Conservation (phyloP, 768 basidiomycete species). For the Erythrobasidium yunnanense region DNA sequence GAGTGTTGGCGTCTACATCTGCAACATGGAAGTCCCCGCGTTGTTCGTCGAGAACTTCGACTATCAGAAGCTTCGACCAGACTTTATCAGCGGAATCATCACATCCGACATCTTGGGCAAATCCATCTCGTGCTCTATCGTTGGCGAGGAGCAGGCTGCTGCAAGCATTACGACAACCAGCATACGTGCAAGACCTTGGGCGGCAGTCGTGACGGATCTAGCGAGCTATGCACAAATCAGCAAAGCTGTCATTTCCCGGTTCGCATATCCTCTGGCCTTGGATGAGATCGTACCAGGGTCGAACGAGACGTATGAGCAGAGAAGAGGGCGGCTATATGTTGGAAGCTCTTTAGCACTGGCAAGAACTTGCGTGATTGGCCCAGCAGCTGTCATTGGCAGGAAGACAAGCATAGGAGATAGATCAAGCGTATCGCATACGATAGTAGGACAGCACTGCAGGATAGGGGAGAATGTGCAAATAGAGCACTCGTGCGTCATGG, state of each 20-base stretch:
- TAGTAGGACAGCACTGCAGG: constrained; percentile 41
- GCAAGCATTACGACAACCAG: constrained; percentile 25
- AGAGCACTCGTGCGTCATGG: constrained; percentile 62
- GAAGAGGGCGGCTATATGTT: constrained; percentile 78
- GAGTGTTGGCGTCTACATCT: constrained; percentile 81
- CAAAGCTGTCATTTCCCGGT: constrained; percentile 82
- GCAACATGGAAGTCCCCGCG: constrained; percentile 87
- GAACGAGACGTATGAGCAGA: constrained; percentile 63
- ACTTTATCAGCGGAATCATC: constrained; percentile 88
- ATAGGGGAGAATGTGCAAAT: constrained; percentile 41
- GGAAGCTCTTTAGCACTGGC: constrained; percentile 70
- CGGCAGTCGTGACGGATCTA: constrained; percentile 84
- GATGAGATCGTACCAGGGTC: constrained; percentile 82
- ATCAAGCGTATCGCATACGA: constrained; percentile 50
- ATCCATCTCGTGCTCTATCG: constrained; percentile 81
- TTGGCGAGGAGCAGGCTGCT: constrained; percentile 44
- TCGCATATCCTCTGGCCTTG: constrained; percentile 91
- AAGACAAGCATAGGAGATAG: constrained; percentile 62
- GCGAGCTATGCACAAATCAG: constrained; percentile 75
- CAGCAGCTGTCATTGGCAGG: constrained; percentile 69
- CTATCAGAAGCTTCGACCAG: constrained; percentile 76
- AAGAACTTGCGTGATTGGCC: constrained; percentile 76
- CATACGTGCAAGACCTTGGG: constrained; percentile 57
- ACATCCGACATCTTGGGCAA: constrained; percentile 91
- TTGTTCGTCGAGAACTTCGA: constrained; percentile 98